phyloP scores from a whole-genome alignment of 2,329 filamentous ascomycete genomes.

The Diaporthe sp. region DNA sequence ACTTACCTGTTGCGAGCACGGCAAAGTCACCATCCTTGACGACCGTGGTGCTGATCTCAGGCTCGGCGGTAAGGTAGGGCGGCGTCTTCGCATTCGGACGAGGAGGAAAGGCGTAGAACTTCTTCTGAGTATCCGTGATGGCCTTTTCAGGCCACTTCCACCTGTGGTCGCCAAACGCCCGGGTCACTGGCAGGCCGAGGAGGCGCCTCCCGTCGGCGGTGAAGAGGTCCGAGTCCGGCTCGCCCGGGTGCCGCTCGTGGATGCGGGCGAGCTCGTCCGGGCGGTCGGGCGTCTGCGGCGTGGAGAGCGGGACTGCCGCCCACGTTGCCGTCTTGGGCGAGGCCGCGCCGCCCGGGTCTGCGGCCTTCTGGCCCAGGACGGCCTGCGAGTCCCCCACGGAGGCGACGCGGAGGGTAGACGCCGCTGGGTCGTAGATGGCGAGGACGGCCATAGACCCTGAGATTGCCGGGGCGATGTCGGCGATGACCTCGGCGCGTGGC shows the following conservation, averaged over 20 bases:
- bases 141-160: constrained; percentile 75
- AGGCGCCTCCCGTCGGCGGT: constrained; percentile 65
- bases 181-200: constrained; percentile 71
- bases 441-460: constrained; percentile 75
- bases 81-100: constrained; percentile 65
- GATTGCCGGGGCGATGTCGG: constrained; percentile 53
- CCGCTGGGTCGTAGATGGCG: constrained; percentile 69
- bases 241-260: constrained; percentile 71
- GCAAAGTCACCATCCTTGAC: constrained; percentile 68
- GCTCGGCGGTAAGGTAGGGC: constrained; percentile 78
- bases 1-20: constrained; percentile 67
- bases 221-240: constrained; percentile 64
- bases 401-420: constrained; percentile 70
- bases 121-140: constrained; percentile 47
- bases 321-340: constrained; percentile 56
- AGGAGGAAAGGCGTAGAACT: constrained; percentile 63
- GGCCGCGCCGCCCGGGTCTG: neutral
- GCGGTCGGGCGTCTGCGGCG: constrained; percentile 77
- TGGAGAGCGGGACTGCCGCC: constrained; percentile 66
- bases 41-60: constrained; percentile 70
- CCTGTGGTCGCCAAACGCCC: constrained; percentile 77
- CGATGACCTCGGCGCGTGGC: constrained; percentile 46
- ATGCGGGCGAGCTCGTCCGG: constrained; percentile 69
- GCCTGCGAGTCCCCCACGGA: constrained; percentile 78
- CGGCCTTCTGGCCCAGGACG: constrained; percentile 66